Conservation (phyloP, 345 rosid genomes). For the Pelargonium nanum region DNA sequence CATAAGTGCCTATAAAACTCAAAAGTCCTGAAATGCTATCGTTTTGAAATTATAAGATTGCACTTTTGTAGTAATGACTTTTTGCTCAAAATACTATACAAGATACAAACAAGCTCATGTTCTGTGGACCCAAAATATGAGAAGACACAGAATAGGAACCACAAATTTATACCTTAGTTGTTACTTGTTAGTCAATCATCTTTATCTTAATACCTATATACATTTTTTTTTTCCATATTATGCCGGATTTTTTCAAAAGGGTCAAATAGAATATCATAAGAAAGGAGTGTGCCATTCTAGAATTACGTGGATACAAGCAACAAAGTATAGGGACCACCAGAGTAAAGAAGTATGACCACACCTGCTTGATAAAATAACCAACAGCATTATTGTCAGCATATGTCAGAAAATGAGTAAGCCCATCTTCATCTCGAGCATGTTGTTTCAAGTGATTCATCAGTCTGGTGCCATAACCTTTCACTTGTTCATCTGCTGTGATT, state of each 20-base stretch:
- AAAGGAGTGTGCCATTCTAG: not conserved
- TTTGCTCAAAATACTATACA: not conserved
- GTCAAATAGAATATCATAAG: not conserved
- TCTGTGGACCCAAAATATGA: too few relatives aligned
- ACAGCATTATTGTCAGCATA: constrained; percentile 99
- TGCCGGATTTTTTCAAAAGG: not conserved
- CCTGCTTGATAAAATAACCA: constrained; percentile 98
- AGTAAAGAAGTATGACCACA: constrained; percentile 13
- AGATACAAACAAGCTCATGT: too few relatives aligned
- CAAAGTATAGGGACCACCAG: constrained; percentile 4
- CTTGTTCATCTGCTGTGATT: constrained; percentile 99
- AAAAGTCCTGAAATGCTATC: too few relatives aligned
- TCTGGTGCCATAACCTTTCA: constrained; percentile 97
- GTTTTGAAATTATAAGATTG: not conserved
- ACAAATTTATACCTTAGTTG: too few relatives aligned
- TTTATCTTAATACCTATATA: not conserved
- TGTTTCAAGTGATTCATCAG: constrained; percentile 98
- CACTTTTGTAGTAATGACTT: too few relatives aligned
- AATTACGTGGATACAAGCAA: not conserved
- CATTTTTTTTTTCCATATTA: not conserved
- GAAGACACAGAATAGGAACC: too few relatives aligned
- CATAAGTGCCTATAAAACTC: too few relatives aligned
- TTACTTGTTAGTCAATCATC: too few relatives aligned
- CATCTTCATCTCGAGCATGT: constrained; percentile 93
- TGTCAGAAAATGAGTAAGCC: constrained; percentile 90